These are phyloP conservation scores for Dothideomycetes sp. DNA, from an alignment of 2,329 filamentous ascomycete genomes.

Conservation along the genomic window DNA sequence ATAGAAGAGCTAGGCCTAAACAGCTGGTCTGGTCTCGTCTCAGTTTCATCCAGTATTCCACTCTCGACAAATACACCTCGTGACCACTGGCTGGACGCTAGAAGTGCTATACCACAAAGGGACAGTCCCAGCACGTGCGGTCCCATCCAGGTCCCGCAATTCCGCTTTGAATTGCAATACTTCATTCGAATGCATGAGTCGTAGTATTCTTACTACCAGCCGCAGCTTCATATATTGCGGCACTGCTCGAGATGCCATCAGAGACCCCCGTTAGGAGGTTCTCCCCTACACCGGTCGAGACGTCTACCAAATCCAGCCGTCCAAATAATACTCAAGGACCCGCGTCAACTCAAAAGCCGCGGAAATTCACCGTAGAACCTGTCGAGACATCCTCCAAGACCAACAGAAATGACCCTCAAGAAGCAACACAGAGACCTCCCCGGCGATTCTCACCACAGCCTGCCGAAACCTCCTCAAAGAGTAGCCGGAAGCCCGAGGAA, in stretches of 20 bases:
- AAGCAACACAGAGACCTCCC: neutral
- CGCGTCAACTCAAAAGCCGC: slow-evolving; percentile 33
- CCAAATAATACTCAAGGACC: slow-evolving; percentile 6
- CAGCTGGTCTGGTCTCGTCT: no score
- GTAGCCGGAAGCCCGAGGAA: slow-evolving; percentile 12
- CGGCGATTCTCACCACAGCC: slow-evolving; percentile 9
- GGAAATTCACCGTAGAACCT: slow-evolving; percentile 32
- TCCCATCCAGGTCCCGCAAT: no score
- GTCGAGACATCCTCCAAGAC: slow-evolving; percentile 21
- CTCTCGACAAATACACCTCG: no score
- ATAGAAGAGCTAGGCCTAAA: no score
- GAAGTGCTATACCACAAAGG: no score
- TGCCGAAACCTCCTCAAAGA: slow-evolving; percentile 12
- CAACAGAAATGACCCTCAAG: slow-evolving; percentile 7
- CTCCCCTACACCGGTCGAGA: slow-evolving; percentile 61
- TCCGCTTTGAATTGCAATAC: no score
- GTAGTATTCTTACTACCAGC: neutral
- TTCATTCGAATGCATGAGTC: neutral
- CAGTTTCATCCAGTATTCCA: no score
- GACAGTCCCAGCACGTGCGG: no score
- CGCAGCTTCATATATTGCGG: neutral
- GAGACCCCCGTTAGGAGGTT: slow-evolving; percentile 36
- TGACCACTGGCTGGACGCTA: no score
- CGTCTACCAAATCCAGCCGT: slow-evolving; percentile 51
- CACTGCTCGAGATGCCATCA: slow-evolving; percentile 7